These are phyloP conservation scores for Cyclotella cryptica DNA, from an alignment of 108 stramenopile species.

Conservation along the genomic window DNA sequence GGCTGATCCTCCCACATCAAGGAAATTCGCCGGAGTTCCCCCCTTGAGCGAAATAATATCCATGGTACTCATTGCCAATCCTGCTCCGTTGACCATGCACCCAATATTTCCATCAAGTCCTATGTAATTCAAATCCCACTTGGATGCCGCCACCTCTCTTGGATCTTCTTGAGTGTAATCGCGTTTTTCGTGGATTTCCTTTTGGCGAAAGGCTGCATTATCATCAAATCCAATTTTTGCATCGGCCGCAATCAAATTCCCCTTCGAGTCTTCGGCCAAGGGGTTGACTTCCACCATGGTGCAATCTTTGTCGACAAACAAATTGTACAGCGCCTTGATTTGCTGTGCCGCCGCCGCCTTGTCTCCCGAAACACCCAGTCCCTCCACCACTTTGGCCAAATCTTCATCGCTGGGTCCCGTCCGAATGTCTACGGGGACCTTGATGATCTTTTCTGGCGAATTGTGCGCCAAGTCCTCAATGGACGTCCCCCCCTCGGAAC, in stretches of 20 bases:
- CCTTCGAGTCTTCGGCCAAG: constrained; percentile 79
- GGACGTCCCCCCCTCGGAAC: constrained; percentile 69
- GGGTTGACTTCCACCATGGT: constrained; percentile 91
- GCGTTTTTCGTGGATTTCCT: constrained; percentile 60
- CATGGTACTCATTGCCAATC: constrained; percentile 91
- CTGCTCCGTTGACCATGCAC: constrained; percentile 92
- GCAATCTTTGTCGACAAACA: constrained; percentile 78
- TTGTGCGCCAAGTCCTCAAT: constrained; percentile 87
- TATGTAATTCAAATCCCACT: constrained; percentile 85
- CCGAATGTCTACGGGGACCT: constrained; percentile 61
- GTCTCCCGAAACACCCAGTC: constrained; percentile 41
- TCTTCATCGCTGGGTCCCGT: constrained; percentile 71
- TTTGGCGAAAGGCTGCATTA: constrained; percentile 84
- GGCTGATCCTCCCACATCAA: constrained; percentile 79
- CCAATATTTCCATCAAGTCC: constrained; percentile 85
- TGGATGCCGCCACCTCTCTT: constrained; percentile 78
- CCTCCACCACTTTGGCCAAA: constrained; percentile 40
- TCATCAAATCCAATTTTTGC: constrained; percentile 93
- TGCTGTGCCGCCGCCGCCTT: constrained; percentile 45
- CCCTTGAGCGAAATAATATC: constrained; percentile 86
- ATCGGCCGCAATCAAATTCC: constrained; percentile 78
- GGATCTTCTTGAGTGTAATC: constrained; percentile 86
- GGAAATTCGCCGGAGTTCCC: constrained; percentile 82
- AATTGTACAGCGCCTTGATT: constrained; percentile 73
- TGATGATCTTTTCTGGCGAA: constrained; percentile 81